Percentiles rank a stretch among this genome's conserved stretches.
Conservation (phyloP, 805 yeast species). For the Starmerella apis region DNA sequence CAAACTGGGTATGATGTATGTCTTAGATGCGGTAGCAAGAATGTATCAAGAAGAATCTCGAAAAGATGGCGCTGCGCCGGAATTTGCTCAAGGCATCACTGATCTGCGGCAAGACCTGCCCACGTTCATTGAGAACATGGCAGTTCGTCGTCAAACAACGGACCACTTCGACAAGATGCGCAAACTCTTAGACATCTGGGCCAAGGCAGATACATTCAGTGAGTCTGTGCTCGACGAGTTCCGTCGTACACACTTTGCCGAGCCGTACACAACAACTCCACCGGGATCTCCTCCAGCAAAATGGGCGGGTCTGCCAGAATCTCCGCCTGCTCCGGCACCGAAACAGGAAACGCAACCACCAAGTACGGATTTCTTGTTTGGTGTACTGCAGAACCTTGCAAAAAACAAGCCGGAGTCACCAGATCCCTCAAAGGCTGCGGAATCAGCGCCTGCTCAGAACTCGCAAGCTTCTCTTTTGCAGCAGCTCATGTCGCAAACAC, state of each 20-base stretch:
- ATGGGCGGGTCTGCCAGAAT: slow-evolving; percentile 25
- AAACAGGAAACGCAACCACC: slow-evolving; percentile 28
- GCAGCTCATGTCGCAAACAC: slow-evolving; percentile 19
- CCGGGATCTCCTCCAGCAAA: slow-evolving; percentile 50
- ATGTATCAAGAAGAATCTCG: slow-evolving; percentile 68
- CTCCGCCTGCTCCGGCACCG: slow-evolving; percentile 22
- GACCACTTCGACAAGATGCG: slow-evolving; percentile 49
- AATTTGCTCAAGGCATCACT: slow-evolving; percentile 10
- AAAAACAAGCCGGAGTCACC: slow-evolving; percentile 34
- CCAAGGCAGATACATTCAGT: slow-evolving; percentile 66
- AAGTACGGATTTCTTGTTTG: slow-evolving; percentile 36
- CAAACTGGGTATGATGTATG: slow-evolving; percentile 83
- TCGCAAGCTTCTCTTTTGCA: slow-evolving; percentile 14
- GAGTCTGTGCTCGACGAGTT: slow-evolving; percentile 45
- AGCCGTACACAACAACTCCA: slow-evolving; percentile 49
- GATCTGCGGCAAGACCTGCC: slow-evolving; percentile 8
- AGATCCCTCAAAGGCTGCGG: slow-evolving; percentile 5
- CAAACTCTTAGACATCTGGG: slow-evolving; percentile 89
- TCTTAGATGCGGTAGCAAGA: slow-evolving; percentile 84
- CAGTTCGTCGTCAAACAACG: slow-evolving; percentile 19
- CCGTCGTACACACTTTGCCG: slow-evolving; percentile 45
- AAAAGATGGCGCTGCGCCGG: slow-evolving; percentile 33
- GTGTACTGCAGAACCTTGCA: slow-evolving; percentile 60
- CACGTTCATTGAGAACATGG: slow-evolving; percentile 49
- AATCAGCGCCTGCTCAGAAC: slow-evolving; percentile 29